Conservation (phyloP, 306 rosid genomes). For the Quercus cerris region DNA sequence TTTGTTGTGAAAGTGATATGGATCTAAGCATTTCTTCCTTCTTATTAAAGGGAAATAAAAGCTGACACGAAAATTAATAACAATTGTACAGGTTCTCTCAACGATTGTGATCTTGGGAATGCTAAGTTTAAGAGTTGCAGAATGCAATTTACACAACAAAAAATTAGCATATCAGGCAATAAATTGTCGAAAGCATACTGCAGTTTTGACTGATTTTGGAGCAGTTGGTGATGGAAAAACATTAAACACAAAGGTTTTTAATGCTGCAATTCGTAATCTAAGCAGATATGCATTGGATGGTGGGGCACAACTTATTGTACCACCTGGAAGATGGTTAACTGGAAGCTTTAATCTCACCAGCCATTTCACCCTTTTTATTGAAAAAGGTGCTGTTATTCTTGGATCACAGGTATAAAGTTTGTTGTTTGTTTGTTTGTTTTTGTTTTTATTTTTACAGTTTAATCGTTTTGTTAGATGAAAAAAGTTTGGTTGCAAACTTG, state of each 20-base stretch:
- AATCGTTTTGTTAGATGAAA: too few relatives aligned
- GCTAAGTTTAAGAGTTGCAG: constrained; percentile 22
- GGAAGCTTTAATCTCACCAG: constrained; percentile 91
- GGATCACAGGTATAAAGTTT: constrained; percentile 59
- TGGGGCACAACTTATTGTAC: constrained; percentile 73
- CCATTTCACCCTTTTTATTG: constrained; percentile 77
- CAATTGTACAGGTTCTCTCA: neutral
- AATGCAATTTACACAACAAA: constrained; percentile 9
- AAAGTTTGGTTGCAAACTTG: too few relatives aligned
- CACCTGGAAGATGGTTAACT: constrained; percentile 87
- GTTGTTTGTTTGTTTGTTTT: too few relatives aligned
- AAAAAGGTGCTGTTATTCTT: constrained; percentile 74
- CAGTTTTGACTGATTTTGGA: constrained; percentile 65
- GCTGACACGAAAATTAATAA: neutral
- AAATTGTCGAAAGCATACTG: constrained; percentile 63
- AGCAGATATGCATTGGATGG: constrained; percentile 48
- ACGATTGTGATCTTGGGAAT: constrained; percentile 15
- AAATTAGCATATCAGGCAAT: constrained; percentile 29
- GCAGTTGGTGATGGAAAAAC: constrained; percentile 84
- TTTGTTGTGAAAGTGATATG: too few relatives aligned
- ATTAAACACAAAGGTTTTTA: constrained; percentile 62
- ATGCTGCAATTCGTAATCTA: constrained; percentile 54
- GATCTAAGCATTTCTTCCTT: neutral
- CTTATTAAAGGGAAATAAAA: neutral
- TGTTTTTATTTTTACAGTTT: too few relatives aligned